phyloP scores from a whole-genome alignment of 176 grass and related monocot species.

The Paspalum vaginatum region DNA sequence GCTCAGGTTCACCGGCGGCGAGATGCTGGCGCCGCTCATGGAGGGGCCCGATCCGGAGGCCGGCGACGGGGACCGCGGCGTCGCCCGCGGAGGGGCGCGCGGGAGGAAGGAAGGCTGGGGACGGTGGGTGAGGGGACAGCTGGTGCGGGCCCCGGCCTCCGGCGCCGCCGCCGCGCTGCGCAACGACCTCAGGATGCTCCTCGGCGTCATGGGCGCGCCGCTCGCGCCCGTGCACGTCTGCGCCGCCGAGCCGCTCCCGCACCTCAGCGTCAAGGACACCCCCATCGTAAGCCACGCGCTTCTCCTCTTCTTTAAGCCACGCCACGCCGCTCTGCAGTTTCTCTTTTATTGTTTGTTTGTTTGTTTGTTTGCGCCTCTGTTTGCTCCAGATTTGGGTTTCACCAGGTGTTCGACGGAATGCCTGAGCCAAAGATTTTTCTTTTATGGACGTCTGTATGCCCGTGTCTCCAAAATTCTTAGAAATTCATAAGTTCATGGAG shows the following conservation, averaged over 20 bases:
- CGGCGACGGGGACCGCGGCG: constrained; percentile 36
- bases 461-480: background rate
- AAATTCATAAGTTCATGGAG: constrained; percentile 20
- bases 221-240: constrained; percentile 74
- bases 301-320: background rate
- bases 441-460: background rate
- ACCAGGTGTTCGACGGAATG: constrained; percentile 43
- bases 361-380: background rate
- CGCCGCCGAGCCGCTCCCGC: constrained; percentile 65
- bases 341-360: background rate
- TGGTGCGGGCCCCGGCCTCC: constrained; percentile 43
- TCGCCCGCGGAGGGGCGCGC: constrained; percentile 9
- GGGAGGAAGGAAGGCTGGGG: constrained; percentile 62
- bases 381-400: constrained; percentile 21
- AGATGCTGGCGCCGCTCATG: constrained; percentile 76
- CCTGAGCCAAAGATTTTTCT: background rate
- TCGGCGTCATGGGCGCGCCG: constrained; percentile 73
- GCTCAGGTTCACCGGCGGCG: constrained; percentile 30
- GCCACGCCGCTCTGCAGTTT: background rate
- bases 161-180: constrained; percentile 41
- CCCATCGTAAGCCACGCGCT: constrained; percentile 56
- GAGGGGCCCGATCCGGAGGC: constrained; percentile 74
- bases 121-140: constrained; percentile 58
- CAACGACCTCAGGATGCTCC: constrained; percentile 62
- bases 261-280: constrained; percentile 81